Base-by-base conservation (phyloP, 2,329 filamentous ascomycete species). In the Diaporthe ampelina region DNA sequence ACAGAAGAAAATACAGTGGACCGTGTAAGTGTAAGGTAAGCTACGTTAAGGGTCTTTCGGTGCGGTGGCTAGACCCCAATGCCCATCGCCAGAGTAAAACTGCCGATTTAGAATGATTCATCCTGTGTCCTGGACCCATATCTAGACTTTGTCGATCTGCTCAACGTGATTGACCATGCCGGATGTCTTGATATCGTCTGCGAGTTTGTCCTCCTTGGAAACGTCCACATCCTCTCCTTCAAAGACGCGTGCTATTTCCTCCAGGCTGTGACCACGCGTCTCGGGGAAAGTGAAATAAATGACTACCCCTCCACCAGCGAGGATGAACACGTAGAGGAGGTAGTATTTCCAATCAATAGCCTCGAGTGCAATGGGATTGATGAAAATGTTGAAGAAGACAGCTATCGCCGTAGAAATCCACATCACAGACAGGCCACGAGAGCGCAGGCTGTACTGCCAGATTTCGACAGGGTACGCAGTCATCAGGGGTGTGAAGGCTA, bases 391-490 rank as follows among this genome's bases (percentile, higher is more conserved):
- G 68, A 76, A 78, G 40, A 76, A 48, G 21, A 67, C 71, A 19
- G 76, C 76, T 10, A 35, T 4, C 40, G 59, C 73, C 57, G 35
- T 24, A 3, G 63, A 43, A 7, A 75, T 61, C 73, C 52, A 65
- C 45, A 59, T 61, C 32, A 76, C 78, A 77, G 82, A 80, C 71
- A 87, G 80, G 63, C 86, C 86, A 80, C 87, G 87, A 74, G 85
- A 84, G 63, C 86, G 85, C 72, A 88, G 84, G 74, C 83, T 83
- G 81, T 85, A 88, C 6, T 86, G 86, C 73, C 87, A 78, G 75
- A 88, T 87, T 76, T 88, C 86, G 70, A 84, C 83, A 1, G 83
- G 83, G 79, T 88, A 84, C 5, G 79, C 79, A 17, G 82, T 79
- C 24, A 83, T 76, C 43, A 84, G 75, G 45, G 75, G 75, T 13